phyloP scores from a whole-genome alignment of 805 yeast species.

The Clavispora phyllophila region DNA sequence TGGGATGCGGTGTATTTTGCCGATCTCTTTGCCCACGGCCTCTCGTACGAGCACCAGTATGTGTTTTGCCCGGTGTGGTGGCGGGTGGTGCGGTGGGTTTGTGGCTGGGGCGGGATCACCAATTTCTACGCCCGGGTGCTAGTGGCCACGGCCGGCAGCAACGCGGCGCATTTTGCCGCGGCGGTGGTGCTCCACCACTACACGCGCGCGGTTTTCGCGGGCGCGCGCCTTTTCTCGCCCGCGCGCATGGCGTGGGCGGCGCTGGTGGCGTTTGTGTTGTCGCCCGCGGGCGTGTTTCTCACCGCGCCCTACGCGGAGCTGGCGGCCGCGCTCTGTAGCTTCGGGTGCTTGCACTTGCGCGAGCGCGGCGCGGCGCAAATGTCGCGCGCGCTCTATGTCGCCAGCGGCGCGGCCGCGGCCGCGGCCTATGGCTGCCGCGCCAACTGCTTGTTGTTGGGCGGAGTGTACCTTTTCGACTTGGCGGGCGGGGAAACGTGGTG shows the following conservation, averaged over 20 bases:
- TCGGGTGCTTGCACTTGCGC: conserved; percentile 51
- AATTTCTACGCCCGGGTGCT: conserved; percentile 12
- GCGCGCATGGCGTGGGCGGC: conserved; percentile 17
- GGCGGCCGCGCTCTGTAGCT: conserved; percentile 54
- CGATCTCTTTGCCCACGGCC: conserved; percentile 46
- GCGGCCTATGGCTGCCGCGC: conserved; percentile 63
- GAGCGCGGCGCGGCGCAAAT: conserved; percentile 17
- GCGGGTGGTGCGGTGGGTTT: conserved; percentile 33
- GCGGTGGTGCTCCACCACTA: conserved; percentile 45
- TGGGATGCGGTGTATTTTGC: conserved; percentile 88
- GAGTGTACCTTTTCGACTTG: conserved; percentile 58
- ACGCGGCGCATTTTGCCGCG: conserved; percentile 47
- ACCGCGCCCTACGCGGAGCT: conserved; percentile 76
- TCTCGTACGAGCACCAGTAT: conserved; percentile 79
- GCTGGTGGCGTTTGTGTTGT: conserved; percentile 46
- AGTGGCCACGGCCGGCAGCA: conserved; percentile 42
- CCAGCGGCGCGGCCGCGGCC: conserved; percentile 52
- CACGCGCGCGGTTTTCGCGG: conserved; percentile 30
- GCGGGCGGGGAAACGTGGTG: conserved; percentile 3
- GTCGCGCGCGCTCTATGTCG: conserved; percentile 25
- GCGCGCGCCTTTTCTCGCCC: conserved; percentile 16
- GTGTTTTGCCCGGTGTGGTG: conserved; percentile 85
- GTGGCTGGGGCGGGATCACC: not conserved
- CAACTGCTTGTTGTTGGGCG: conserved; percentile 71
- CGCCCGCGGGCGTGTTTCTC: conserved; percentile 79